A percentile compares a stretch with the other conserved stretches of the same genome.
phyloP scores from a whole-genome alignment of 129 eudicot species.

The Flaveria ramosissima region DNA sequence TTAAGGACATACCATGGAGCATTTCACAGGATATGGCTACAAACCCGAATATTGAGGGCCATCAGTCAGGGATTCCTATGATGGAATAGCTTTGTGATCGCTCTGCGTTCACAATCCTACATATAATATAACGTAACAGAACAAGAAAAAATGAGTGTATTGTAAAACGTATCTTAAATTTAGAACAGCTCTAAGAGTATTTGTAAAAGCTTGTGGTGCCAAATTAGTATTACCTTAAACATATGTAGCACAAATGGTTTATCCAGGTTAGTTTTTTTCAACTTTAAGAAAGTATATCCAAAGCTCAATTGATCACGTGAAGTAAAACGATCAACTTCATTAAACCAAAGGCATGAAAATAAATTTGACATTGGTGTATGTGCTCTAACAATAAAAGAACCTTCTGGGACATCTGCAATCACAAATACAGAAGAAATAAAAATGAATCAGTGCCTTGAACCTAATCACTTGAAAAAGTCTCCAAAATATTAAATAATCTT shows the following conservation, averaged over 20 bases:
- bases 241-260: conserved; percentile 56
- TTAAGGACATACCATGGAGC: conserved; percentile 21
- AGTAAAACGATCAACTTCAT: conserved; percentile 89
- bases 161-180: not conserved
- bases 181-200: not conserved
- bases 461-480: not conserved
- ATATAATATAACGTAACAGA: conserved; percentile 4
- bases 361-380: conserved; percentile 89
- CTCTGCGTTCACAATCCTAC: conserved; percentile 94
- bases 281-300: conserved; percentile 77
- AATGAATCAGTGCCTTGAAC: conserved; percentile 1
- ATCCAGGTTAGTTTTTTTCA: conserved; percentile 64
- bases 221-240: conserved; percentile 63
- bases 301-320: conserved; percentile 96
- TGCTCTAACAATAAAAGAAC: conserved; percentile 82
- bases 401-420: conserved; percentile 86
- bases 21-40: conserved; percentile 23
- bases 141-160: not conserved
- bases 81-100: conserved; percentile 71
- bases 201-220: not conserved
- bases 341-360: conserved; percentile 95
- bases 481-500: conserved; percentile 22
- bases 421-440: not conserved
- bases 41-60: not conserved
- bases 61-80: conserved; percentile 51